phyloP scores from a whole-genome alignment of 306 rosid species.

The Gleditsia sinensis region DNA sequence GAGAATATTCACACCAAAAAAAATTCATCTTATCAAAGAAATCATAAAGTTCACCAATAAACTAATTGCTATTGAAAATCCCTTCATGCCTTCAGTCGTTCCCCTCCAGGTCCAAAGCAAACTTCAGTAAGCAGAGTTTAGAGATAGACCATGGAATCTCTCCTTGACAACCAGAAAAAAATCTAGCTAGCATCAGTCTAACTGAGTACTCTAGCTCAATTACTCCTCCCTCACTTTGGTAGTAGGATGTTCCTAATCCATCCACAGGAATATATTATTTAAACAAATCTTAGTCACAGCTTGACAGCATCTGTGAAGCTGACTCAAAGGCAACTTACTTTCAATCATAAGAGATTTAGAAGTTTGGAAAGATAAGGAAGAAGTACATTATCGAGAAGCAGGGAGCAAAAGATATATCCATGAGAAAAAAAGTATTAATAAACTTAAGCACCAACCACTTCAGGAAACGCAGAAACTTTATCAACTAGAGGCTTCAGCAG shows the following conservation, averaged over 20 bases:
- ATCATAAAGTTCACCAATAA: constrained; percentile 2
- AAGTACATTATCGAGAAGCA: not conserved
- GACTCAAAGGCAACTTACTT: not conserved
- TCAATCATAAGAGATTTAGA: not conserved
- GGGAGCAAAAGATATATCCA: constrained; percentile 16
- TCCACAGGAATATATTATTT: not conserved
- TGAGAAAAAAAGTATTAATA: constrained; percentile 23
- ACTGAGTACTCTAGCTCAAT: not conserved
- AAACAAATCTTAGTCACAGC: not conserved
- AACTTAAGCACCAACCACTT: constrained; percentile 75
- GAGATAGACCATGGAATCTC: not conserved
- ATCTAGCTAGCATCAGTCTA: not conserved
- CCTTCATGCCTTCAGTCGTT: not conserved
- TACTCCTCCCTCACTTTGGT: not conserved
- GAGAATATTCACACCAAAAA: not conserved
- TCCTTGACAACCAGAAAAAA: not conserved
- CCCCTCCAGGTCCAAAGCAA: constrained; percentile 11
- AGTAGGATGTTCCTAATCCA: not conserved
- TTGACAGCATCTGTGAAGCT: constrained; percentile 5
- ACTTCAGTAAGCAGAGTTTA: not conserved
- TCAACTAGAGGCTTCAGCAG: constrained; percentile 71
- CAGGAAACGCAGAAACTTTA: constrained; percentile 71
- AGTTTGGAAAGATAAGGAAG: constrained; percentile 23
- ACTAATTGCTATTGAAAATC: not conserved
- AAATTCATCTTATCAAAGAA: not conserved